Percentiles rank a stretch among this genome's conserved stretches.
These are phyloP conservation scores for Amaranthus tricolor DNA, from an alignment of 179 eudicot species.

Conservation along the genomic window DNA sequence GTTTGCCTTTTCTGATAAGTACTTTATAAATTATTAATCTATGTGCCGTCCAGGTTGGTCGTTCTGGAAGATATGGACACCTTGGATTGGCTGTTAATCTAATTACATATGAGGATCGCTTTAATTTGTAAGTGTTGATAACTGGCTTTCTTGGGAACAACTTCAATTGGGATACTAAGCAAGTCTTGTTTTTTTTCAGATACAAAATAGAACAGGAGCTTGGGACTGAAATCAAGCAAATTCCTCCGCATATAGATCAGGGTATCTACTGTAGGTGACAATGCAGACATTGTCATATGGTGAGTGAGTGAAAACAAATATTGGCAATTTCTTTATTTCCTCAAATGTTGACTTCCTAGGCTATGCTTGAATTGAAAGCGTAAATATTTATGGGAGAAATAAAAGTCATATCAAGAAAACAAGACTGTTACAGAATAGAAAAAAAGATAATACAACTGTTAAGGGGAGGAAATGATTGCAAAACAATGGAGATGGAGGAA, in stretches of 20 bases:
- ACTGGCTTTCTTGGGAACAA: not conserved
- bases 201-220: conserved; percentile 95
- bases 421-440: no score
- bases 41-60: conserved; percentile 63
- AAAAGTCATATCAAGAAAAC: no score
- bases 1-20: not conserved
- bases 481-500: no score
- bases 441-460: no score
- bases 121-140: conserved; percentile 64
- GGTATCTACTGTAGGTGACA: conserved; percentile 68
- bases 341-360: not conserved
- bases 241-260: conserved; percentile 95
- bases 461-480: no score
- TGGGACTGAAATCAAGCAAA: conserved; percentile 95
- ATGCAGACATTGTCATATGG: conserved; percentile 20
- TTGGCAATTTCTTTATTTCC: not conserved
- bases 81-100: conserved; percentile 95
- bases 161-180: conserved; percentile 9
- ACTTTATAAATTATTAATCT: not conserved
- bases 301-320: conserved; percentile 15
- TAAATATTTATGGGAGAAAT: no score
- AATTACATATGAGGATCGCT: conserved; percentile 96
- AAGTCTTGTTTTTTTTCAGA: conserved; percentile 31
- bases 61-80: conserved; percentile 96
- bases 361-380: not conserved